Base-by-base conservation (phyloP, 352 stramenopile species). In the Phytophthora multivora region DNA sequence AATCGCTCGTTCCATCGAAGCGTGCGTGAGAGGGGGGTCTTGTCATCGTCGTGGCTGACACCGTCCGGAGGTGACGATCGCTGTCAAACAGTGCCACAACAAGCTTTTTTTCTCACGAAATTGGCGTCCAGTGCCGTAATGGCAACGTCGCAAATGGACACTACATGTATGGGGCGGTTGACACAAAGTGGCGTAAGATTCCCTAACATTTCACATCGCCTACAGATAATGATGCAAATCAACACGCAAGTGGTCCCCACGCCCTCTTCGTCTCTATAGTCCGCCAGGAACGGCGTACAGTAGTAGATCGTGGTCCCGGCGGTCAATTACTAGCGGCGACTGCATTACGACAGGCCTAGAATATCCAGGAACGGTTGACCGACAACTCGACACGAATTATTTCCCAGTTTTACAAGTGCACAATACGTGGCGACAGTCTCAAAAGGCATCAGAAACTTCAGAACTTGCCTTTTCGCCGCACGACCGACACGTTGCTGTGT, bases 381-480 rank as follows among this genome's bases (percentile, higher is more conserved):
- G 2, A 67, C 59, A 68, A 68, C 51, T 51, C 45, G 43, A 63
- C 59, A 62, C 59, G 59, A 68, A 63, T 63, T 50, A 63, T 57
- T 63, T 12, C 25, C 4, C 51, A 4, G 18, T 41, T 47, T 57
- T 50, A 68, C 59, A 30, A 62, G 19, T 19, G 18, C 49, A 67
- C 51, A 52, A 62, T 51, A 36, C 38, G 4, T 19, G 23, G 41
- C 39, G 36, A 58, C 56, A 54, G 58, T 42, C 9, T 16, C 13
- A 8, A 43, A 28, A 9, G 13, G 19, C 5, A 5, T 21, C 46
- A 25, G 16, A 45, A 28, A 59, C 48, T 58, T 51, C 31, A 18
- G 54, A 50, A 50, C 36, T 58, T 46, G 36, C 46, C 1, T 28
- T 23, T 21, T 15, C 21, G 18, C 10, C 15, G 21, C 28, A 25